Percentiles rank a stretch among this genome's conserved stretches.
These are phyloP conservation scores for Wallacemonas sp. DNA, from an alignment of 208 protist genomes.

Conservation along the genomic window DNA sequence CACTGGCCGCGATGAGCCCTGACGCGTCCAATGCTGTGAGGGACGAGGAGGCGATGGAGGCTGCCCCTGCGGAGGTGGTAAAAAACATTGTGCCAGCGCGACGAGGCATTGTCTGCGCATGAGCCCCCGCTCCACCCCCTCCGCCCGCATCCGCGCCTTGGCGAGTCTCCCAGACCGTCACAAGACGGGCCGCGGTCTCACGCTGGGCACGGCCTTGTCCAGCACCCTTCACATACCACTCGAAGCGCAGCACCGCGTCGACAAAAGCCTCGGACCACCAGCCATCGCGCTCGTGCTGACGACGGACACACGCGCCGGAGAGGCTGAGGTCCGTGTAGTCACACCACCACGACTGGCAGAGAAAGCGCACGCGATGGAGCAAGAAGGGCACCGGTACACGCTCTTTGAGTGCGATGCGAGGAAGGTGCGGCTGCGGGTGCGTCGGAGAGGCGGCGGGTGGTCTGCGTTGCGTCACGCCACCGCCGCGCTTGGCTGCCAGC, in stretches of 20 bases:
- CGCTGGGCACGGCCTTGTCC: neutral
- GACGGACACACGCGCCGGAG: slow-evolving; percentile 28
- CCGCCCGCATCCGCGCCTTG: too few species aligned
- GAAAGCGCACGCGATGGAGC: slow-evolving; percentile 44
- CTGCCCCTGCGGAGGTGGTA: too few species aligned
- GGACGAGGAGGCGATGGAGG: too few species aligned
- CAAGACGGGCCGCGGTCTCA: neutral
- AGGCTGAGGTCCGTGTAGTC: slow-evolving; percentile 50
- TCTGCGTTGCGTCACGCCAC: too few species aligned
- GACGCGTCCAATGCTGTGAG: too few species aligned
- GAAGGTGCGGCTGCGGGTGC: too few species aligned
- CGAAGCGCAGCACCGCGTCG: slow-evolving; percentile 57
- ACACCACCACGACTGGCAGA: slow-evolving; percentile 66
- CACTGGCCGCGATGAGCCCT: too few species aligned
- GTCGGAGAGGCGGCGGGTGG: too few species aligned
- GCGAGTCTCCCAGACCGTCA: slow-evolving; percentile 15
- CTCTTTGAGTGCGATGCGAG: slow-evolving; percentile 5
- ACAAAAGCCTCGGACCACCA: slow-evolving; percentile 52
- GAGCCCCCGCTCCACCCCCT: too few species aligned
- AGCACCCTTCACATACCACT: slow-evolving; percentile 31
- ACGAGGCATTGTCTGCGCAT: too few species aligned
- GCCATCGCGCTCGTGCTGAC: slow-evolving; percentile 35
- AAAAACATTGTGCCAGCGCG: too few species aligned
- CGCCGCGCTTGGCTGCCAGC: too few species aligned
- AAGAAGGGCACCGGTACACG: slow-evolving; percentile 8